Base-by-base conservation (phyloP, 495 filamentous ascomycete genomes). In the Tuber aestivum region DNA sequence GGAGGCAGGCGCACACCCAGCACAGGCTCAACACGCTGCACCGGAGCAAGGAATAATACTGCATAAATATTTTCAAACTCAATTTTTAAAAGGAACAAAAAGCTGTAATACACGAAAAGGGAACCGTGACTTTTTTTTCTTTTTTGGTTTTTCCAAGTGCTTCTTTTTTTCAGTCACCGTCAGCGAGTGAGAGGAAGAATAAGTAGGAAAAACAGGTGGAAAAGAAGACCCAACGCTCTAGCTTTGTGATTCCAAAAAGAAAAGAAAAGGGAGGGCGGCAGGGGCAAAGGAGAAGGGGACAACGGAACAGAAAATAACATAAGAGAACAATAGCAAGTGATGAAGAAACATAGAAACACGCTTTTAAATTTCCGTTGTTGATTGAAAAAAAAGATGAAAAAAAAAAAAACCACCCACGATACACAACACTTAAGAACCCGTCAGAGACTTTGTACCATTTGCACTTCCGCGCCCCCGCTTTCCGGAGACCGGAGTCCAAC, bases 241-340 rank as follows among this genome's bases (percentile, higher is more conserved):
- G 38, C 76, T 79, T 79, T 79, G 78, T 79, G 71, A 79, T 79
- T 79, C 77, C 78, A 79, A 79, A 79, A 79, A 79, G 70, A 75
- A 79, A 73, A 79, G 68, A 74, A 79, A 70, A 75, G 44, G 44
- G 48, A 65, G 18, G 56, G 56, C 10, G 12, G 3, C 9, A 16
- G 12, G 27, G n/a, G n/a, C n/a, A 12, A 65, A 65, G 56, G 56
- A 4, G 56, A 65, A 65, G n/a, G 56, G 56, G 18, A 65, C 27
- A 65, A 32, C n/a, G 56, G n/a, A 32, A 27, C 56, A 65, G 56
- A 65, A 32, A 32, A 65, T 65, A 32, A 65, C 56, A 65, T 65
- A 65, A 32, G 50, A 27, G 27, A 56, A 27, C n/a, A 65, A 65
- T 65, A 10, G 16, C 27, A 32, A 27, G 56, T 65, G n/a, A 32